Evolutionary conservation across 2,329 filamentous ascomycete genomes (phyloP), one percentile per base, ranked within the genome.

Genomic region (Colletotrichum nymphaeae): DNA sequence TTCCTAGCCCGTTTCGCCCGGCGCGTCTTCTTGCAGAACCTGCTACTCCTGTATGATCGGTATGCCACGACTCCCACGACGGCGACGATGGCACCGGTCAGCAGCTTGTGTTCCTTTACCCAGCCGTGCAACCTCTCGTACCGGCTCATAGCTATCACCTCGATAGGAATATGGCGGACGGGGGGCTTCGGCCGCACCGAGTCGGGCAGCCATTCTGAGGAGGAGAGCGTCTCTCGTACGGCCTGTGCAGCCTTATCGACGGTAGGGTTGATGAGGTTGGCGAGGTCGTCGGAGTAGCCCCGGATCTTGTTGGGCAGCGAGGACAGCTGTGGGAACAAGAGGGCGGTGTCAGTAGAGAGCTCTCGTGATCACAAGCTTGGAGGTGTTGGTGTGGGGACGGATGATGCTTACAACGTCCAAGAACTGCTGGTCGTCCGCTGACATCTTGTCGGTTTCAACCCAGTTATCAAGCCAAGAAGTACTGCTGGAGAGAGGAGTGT

Each of bases 1-100:
- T 95, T 97, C 63, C 89, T 88, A 3, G 95, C 94, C 68, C 93
- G 91, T 83, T 89, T 92, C 12, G 95, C 97, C 75, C 94, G 90
- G 76, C 96, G 90, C 67, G 88, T 89, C 80, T 92, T 93, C 73
- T 89, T 91, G 67, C 89, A 86, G 72, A 90, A 90, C 69, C 91
- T 87, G 68, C 82, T 86, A 67, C 81, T 86, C 72, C 84, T 83
- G 74, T 89, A 88, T 30, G 84, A 83, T 72, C 85, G 85, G 81
- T 90, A 92, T 26, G 86, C 84, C 22, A 87, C 82, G n/a, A 93
- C 93, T 58, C 94, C 91, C 63, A 93, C 85, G 75, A 93, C 92
- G 4, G 95, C 87, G 52, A 96, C 84, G 11, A 95, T 82, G 16
- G 93, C 89, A 24, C 93, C 92, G 3, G 93, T 93, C 76, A 95